These are phyloP conservation scores for Cydonia oblonga DNA, from an alignment of 331 rosid genomes.

Conservation along the genomic window DNA sequence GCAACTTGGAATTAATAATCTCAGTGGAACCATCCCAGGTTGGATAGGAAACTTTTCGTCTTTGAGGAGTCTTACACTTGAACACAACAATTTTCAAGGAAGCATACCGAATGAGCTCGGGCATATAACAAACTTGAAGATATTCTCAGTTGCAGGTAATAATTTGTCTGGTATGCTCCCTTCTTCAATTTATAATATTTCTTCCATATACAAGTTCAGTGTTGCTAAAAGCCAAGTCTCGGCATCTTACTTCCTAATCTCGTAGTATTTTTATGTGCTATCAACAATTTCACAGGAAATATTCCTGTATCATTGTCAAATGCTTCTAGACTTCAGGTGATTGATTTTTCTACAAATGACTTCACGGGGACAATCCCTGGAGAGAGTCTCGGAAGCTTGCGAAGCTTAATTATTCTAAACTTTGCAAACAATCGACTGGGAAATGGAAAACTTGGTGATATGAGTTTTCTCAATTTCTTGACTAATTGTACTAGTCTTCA, in stretches of 20 bases:
- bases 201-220: constrained; percentile 22
- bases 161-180: no score
- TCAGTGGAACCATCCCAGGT: constrained; percentile 28
- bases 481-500: constrained; percentile 32
- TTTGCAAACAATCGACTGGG: constrained; percentile 32
- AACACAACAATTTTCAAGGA: constrained; percentile 22
- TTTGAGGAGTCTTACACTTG: neutral
- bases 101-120: constrained; percentile 29
- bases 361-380: constrained; percentile 25
- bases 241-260: constrained; percentile 43
- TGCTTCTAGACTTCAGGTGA: constrained; percentile 22
- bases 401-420: constrained; percentile 3
- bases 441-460: constrained; percentile 20
- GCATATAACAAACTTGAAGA: neutral
- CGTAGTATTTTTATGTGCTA: constrained; percentile 19
- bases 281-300: constrained; percentile 29
- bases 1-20: neutral
- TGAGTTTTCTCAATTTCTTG: constrained; percentile 21
- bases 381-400: constrained; percentile 26
- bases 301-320: constrained; percentile 36
- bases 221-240: constrained; percentile 18
- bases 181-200: constrained; percentile 20
- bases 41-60: constrained; percentile 39
- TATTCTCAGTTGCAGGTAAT: no score
- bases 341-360: constrained; percentile 33